phyloP scores from a whole-genome alignment of 768 basidiomycete species.

The Gymnopilus dilepis region DNA sequence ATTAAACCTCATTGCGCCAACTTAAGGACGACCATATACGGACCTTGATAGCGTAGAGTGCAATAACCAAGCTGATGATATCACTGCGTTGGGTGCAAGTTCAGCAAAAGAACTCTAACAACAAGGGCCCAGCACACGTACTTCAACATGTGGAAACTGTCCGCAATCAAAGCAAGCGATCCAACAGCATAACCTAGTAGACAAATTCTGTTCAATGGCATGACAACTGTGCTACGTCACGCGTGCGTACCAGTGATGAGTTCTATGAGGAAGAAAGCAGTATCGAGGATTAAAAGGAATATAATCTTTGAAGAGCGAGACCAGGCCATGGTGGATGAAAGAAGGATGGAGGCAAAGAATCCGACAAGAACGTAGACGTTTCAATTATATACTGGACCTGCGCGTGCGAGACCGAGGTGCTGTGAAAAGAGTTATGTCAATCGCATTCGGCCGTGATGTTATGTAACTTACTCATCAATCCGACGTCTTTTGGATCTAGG shows the following conservation, averaged over 20 bases:
- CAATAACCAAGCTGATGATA: slow-evolving; percentile 93
- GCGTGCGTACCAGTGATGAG: slow-evolving; percentile 68
- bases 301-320: slow-evolving; percentile 79
- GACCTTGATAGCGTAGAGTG: slow-evolving; percentile 77
- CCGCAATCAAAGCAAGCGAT: slow-evolving; percentile 92
- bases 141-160: slow-evolving; percentile 99
- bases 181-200: slow-evolving; percentile 91
- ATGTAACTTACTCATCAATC: slow-evolving; percentile 2
- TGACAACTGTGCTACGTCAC: background rate
- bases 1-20: slow-evolving; percentile 1
- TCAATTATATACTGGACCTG: background rate
- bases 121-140: slow-evolving; percentile 40
- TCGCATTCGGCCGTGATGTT: background rate
- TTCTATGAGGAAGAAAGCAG: slow-evolving; percentile 87
- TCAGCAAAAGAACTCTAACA: background rate
- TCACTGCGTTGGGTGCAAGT: slow-evolving; percentile 60
- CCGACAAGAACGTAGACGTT: background rate
- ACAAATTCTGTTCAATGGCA: background rate
- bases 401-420: background rate
- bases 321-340: slow-evolving; percentile 37
- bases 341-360: slow-evolving; percentile 8
- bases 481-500: background rate
- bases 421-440: background rate
- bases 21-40: background rate
- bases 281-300: slow-evolving; percentile 82